Evolutionary conservation across 352 stramenopile species (phyloP).

Genomic region (Phytophthora sp.): DNA sequence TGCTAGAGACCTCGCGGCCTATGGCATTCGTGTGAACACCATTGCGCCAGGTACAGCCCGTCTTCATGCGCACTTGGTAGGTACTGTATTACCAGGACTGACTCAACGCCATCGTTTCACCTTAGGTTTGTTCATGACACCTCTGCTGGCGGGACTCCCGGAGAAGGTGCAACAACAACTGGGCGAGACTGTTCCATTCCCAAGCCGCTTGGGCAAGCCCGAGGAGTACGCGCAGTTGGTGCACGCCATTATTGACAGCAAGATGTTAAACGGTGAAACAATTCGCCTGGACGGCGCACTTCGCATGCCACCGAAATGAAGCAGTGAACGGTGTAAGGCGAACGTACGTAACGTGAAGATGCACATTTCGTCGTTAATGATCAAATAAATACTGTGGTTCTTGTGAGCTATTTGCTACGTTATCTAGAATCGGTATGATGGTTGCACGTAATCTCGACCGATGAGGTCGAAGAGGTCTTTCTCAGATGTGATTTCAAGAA

Average conservation of each 20-base stretch:
- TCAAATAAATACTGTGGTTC: slow-evolving; percentile 39
- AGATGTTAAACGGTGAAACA: slow-evolving; percentile 98
- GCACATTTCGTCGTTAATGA: slow-evolving; percentile 9
- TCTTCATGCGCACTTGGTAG: background rate
- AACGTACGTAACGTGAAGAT: background rate
- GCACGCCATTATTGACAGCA: slow-evolving; percentile 96
- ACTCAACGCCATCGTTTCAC: background rate
- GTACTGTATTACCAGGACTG: background rate
- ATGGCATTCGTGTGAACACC: slow-evolving; percentile 96
- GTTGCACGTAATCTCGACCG: slow-evolving; percentile 51
- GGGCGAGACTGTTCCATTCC: slow-evolving; percentile 95
- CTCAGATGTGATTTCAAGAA: slow-evolving; percentile 57
- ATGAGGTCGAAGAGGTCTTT: slow-evolving; percentile 67
- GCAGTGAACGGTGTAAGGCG: background rate
- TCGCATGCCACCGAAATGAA: slow-evolving; percentile 93
- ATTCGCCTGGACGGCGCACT: slow-evolving; percentile 98
- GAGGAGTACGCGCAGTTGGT: slow-evolving; percentile 96
- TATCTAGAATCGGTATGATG: slow-evolving; percentile 50
- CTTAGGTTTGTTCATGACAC: slow-evolving; percentile 96
- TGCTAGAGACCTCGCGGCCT: slow-evolving; percentile 93
- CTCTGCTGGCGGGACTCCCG: slow-evolving; percentile 94
- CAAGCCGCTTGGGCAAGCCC: slow-evolving; percentile 93
- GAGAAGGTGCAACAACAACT: slow-evolving; percentile 95
- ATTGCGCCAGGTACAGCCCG: slow-evolving; percentile 89
- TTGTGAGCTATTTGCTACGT: slow-evolving; percentile 6